Evolutionary conservation across 176 grass and related monocot species (phyloP), one percentile per base, ranked within the genome.

Genomic region (Raddia distichophylla): DNA sequence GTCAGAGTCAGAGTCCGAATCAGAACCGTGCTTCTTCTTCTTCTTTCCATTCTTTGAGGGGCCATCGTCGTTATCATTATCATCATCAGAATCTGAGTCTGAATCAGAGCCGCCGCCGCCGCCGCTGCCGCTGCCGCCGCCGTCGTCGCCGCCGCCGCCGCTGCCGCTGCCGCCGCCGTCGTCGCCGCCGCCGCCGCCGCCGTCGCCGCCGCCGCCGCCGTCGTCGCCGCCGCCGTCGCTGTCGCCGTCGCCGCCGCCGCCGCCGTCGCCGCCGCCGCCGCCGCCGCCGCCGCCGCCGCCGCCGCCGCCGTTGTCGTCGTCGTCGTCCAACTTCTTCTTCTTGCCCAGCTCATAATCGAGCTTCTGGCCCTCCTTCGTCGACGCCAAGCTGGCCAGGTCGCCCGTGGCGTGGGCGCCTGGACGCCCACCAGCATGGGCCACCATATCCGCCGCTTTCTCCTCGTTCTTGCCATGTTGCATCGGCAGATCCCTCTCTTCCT

Each of bases 1-100:
- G n/a, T 82, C 59, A 3, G 77, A 58, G 60, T 53, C 48, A 2
- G 42, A 81, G 74, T 77, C 49, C 2, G 69, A 85, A 37, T 78
- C 63, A 1, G 45, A 70, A 70, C 37, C 13, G 27, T 6, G 1
- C 57, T 82, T 73, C 68, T 50, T 51, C 57, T 64, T 58, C 18
- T 3, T 68, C 50, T 13, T 34, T 0, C 44, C 20, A 4, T 32
- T 3, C 75, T 78, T 64, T 51, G 75, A 64, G 22, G 34, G 33
- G 22, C 11, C 60, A 22, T 90, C 73, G 1, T 35, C 15, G 10
- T 57, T 22, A 17, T 64, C 60, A 0, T 58, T 14, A 11, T 69
- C 74, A 8, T 79, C 74, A 40, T 82, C 79, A 0, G 78, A 68
- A 17, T 67, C 78, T 0, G 82, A 80, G 52, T 84, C 64, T 2